phyloP scores from a whole-genome alignment of 1,284 basidiomycete genomes.

The Tausonia pullulans region DNA sequence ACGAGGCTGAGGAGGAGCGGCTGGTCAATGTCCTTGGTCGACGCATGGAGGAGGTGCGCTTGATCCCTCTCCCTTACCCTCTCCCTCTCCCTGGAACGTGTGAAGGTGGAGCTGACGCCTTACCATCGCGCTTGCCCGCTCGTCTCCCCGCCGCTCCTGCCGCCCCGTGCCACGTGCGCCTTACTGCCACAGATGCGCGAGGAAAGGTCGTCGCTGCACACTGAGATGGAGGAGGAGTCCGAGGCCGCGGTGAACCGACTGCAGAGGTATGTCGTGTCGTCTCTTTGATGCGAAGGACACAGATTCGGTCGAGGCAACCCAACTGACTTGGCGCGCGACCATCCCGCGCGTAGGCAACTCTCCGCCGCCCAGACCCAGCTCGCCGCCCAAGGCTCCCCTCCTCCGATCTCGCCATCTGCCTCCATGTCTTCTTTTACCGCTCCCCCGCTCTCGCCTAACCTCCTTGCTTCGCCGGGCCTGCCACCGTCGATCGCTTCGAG shows the following conservation, averaged over 20 bases:
- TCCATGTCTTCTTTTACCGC: neutral
- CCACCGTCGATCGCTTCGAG: neutral
- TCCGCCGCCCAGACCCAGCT: slow-evolving; percentile 6
- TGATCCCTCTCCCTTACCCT: neutral
- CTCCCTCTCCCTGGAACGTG: too few relatives aligned
- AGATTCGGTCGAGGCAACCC: neutral
- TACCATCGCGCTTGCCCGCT: too few relatives aligned
- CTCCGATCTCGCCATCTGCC: neutral
- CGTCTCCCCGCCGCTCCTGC: too few relatives aligned
- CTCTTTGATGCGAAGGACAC: neutral
- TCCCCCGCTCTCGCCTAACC: neutral
- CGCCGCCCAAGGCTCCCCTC: neutral
- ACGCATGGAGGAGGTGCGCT: slow-evolving; percentile 61
- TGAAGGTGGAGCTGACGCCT: too few relatives aligned
- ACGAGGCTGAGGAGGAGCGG: slow-evolving; percentile 74
- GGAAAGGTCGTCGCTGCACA: slow-evolving; percentile 7
- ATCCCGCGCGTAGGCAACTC: slow-evolving; percentile 2
- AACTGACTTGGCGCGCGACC: neutral
- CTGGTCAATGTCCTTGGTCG: slow-evolving; percentile 66
- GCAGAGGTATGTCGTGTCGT: slow-evolving; percentile 5
- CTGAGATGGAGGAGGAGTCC: slow-evolving; percentile 9
- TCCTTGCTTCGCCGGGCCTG: neutral
- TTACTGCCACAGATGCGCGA: neutral
- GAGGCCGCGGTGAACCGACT: slow-evolving; percentile 13
- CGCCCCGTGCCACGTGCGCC: neutral